phyloP scores from a whole-genome alignment of 495 filamentous ascomycete genomes.

The Daldinia concentrica region DNA sequence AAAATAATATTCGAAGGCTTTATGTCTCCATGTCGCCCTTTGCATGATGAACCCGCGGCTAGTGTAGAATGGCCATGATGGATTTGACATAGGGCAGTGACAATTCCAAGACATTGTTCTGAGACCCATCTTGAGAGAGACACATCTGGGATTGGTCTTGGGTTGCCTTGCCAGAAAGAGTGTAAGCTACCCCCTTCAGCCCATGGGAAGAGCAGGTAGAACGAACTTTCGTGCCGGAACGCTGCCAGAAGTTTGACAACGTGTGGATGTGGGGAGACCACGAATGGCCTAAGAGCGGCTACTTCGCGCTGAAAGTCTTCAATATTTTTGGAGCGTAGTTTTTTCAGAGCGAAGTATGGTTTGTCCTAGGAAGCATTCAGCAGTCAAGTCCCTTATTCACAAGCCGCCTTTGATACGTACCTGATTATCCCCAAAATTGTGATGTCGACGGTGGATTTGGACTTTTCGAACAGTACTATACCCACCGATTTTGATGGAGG shows the following conservation, averaged over 20 bases:
- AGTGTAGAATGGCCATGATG: slow-evolving; percentile 10
- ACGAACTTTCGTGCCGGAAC: slow-evolving; percentile 27
- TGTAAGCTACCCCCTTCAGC: slow-evolving; percentile 34
- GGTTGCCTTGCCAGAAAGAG: slow-evolving; percentile 32
- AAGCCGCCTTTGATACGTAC: slow-evolving; percentile 3
- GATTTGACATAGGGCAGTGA: slow-evolving; percentile 26
- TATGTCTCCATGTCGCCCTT: slow-evolving; percentile 40
- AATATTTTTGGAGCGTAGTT: slow-evolving; percentile 5
- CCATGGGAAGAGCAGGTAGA: slow-evolving; percentile 43
- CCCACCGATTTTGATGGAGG: slow-evolving; percentile 4
- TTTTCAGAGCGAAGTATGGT: slow-evolving; percentile 21
- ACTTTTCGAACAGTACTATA: slow-evolving; percentile 14
- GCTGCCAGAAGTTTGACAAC: slow-evolving; percentile 29
- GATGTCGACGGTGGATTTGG: slow-evolving; percentile 26
- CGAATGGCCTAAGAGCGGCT: slow-evolving; percentile 10
- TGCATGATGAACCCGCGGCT: background rate
- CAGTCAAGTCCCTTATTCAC: background rate
- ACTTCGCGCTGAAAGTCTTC: slow-evolving; percentile 32
- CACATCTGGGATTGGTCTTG: slow-evolving; percentile 9
- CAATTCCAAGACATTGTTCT: slow-evolving; percentile 34
- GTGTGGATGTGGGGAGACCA: slow-evolving; percentile 3
- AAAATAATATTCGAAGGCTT: slow-evolving; percentile 35
- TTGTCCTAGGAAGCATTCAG: slow-evolving; percentile 13
- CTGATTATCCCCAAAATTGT: slow-evolving; percentile 7
- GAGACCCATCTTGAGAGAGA: slow-evolving; percentile 16